A percentile compares a stretch with the other conserved stretches of the same genome.
Evolutionary conservation across 2,329 filamentous ascomycete genomes (phyloP).

Genomic region (Sporothrix humicola): DNA sequence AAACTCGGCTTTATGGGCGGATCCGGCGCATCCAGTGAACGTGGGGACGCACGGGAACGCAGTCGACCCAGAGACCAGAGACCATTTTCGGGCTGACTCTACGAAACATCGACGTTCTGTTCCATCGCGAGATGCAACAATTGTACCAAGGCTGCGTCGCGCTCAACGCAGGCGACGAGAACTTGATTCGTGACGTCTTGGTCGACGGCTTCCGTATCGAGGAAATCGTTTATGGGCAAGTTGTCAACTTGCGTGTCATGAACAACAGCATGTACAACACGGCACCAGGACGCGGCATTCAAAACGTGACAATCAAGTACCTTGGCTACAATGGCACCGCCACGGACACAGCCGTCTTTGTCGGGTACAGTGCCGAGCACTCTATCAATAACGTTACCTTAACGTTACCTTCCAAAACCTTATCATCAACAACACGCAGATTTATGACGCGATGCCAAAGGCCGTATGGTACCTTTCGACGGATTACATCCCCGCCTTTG

Average conservation of each 20-base stretch:
- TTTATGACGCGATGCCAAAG: not conserved
- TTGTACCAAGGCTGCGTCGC: not conserved
- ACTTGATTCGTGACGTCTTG: not conserved
- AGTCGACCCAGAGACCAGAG: not conserved
- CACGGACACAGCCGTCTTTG: not conserved
- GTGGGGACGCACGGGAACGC: slow-evolving; percentile 10
- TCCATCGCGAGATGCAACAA: not conserved
- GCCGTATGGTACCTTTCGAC: not conserved
- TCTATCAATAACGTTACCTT: not conserved
- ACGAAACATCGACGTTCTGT: not conserved
- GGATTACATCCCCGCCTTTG: not conserved
- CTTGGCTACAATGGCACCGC: not conserved
- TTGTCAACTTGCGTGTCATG: slow-evolving; percentile 14
- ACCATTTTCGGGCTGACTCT: not conserved
- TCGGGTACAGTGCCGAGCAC: not conserved
- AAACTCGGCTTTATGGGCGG: not conserved
- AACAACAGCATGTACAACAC: slow-evolving; percentile 19
- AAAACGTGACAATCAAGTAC: not conserved
- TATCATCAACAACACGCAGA: slow-evolving; percentile 1
- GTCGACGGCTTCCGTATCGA: not conserved
- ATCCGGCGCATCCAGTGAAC: not conserved
- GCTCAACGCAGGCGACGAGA: not conserved
- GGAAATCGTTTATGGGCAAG: not conserved
- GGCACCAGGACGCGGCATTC: not conserved
- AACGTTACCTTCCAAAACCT: not conserved